Evolutionary conservation across 345 rosid species (phyloP).

Genomic region (Camelina sativa): DNA sequence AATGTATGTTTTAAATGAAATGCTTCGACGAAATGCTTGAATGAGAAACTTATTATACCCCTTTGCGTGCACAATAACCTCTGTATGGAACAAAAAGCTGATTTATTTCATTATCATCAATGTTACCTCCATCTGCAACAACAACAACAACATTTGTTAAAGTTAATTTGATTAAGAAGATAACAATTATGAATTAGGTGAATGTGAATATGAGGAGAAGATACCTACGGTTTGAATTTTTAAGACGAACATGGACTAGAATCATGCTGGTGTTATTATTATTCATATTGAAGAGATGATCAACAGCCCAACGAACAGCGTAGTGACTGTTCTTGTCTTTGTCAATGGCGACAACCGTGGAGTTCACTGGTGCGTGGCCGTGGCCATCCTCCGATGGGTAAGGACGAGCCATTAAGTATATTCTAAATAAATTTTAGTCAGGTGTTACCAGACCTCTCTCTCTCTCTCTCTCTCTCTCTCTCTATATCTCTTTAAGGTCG

Average conservation of each 20-base stretch:
- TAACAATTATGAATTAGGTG: too few relatives aligned
- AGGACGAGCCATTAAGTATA: slow-evolving; percentile 43
- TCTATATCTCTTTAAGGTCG: not conserved
- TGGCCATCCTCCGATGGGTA: slow-evolving; percentile 41
- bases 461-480: not conserved
- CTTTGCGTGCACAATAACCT: slow-evolving; percentile 84
- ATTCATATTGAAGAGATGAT: slow-evolving; percentile 52
- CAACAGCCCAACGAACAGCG: slow-evolving; percentile 91
- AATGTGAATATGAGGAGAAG: slow-evolving; percentile 31
- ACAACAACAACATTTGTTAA: not conserved
- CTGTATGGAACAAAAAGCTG: slow-evolving; percentile 68
- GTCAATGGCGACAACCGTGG: slow-evolving; percentile 78
- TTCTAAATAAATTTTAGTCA: not conserved
- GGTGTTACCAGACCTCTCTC: slow-evolving; percentile 32
- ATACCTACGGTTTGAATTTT: slow-evolving; percentile 66
- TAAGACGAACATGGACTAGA: slow-evolving; percentile 67
- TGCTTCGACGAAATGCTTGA: slow-evolving; percentile 28
- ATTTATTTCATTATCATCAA: slow-evolving; percentile 49
- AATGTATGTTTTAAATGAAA: too few relatives aligned
- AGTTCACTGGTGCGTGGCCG: slow-evolving; percentile 39
- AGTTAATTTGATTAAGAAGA: not conserved
- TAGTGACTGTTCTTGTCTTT: slow-evolving; percentile 79
- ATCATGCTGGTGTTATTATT: slow-evolving; percentile 50
- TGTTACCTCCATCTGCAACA: slow-evolving; percentile 41
- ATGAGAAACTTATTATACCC: slow-evolving; percentile 50